Evolutionary conservation across 106 monocot species (phyloP), one percentile per base, ranked within the genome.

Genomic region (Apostasia ramifera): DNA sequence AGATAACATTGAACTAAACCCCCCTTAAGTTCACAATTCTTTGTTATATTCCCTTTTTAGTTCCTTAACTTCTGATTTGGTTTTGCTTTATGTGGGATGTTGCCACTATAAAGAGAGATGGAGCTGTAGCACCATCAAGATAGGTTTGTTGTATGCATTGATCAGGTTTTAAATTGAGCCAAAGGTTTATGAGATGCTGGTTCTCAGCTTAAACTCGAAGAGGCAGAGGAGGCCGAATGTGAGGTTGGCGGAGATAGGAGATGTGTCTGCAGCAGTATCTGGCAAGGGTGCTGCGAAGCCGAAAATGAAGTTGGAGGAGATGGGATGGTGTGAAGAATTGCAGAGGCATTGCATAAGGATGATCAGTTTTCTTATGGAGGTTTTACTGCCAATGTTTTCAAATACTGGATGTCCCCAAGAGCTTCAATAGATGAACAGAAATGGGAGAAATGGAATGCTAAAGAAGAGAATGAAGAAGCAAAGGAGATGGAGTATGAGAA

Each of bases 221-320:
- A 63, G 62, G 62, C 62, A 63, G 44, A 63, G 62, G 62, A 41
- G 62, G 62, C 62, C 44, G 62, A 63, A 63, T 44, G 62, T 63
- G 62, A 63, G 62, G 9, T 63, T 63, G 44, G 62, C 11, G 62
- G 62, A 63, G 2, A 63, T 43, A 7, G 62, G 62, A 44, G 62
- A 63, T 63, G 11, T 63, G 12, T 63, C 44, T 8, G 44, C 10
- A 44, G 42, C 62, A 44, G 9, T 63, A 44, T 63, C 62, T 6
- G 44, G 62, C 8, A 44, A 44, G 62, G 45, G 62, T 63, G 42
- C 45, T 5, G 8, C 11, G 40, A 43, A 63, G 12, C 42, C 62
- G n/a, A 63, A 63, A 63, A 2, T 63, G 4, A 45, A 63, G 26
- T 63, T 12, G 9, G 6, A 10, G 12, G 44, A 63, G 44, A 63